Conservation (phyloP, 2,329 filamentous ascomycete genomes). For the Fusarium scirpi region DNA sequence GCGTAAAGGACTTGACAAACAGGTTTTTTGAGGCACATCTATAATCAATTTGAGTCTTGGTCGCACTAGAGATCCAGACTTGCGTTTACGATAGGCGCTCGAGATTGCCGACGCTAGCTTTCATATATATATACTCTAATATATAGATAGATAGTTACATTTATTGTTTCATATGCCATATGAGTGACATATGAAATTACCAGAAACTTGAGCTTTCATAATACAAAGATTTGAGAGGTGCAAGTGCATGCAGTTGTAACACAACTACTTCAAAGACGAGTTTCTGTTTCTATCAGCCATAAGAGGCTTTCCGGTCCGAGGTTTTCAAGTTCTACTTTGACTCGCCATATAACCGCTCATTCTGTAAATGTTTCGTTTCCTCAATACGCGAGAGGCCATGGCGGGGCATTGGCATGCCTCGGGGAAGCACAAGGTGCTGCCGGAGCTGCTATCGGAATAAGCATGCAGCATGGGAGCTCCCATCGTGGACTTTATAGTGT, state of each 20-base stretch:
- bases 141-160: neutral
- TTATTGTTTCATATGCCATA: neutral
- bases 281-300: neutral
- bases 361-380: conserved; percentile 14
- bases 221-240: too few relatives aligned
- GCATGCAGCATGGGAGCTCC: conserved; percentile 40
- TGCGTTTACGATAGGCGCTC: neutral
- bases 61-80: neutral
- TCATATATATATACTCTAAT: neutral
- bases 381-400: conserved; percentile 30
- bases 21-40: neutral
- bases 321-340: neutral
- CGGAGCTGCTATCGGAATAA: conserved; percentile 40
- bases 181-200: neutral
- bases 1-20: neutral
- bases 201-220: neutral
- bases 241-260: neutral
- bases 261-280: neutral
- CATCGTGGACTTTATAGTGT: conserved; percentile 24
- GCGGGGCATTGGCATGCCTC: conserved; percentile 38
- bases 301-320: neutral
- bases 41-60: neutral
- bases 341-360: neutral
- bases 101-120: neutral
- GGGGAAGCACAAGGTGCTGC: conserved; percentile 45